Evolutionary conservation across 2,329 filamentous ascomycete genomes (phyloP), one percentile per base, ranked within the genome.

Genomic region (Neurospora crassa): DNA sequence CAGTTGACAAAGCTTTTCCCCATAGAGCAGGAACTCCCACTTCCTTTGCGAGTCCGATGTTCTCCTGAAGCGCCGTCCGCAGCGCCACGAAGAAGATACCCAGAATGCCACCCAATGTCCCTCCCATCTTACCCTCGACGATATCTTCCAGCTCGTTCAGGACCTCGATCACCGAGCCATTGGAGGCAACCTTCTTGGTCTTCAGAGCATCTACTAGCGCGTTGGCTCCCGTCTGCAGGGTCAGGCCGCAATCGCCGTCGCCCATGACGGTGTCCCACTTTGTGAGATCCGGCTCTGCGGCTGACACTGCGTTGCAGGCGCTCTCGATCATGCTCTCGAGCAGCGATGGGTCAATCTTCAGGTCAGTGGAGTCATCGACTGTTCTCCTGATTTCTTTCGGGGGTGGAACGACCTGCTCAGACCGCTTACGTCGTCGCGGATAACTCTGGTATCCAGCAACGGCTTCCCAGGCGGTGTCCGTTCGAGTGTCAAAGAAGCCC

Each of bases 201-300:
- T 85, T 78, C 5, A 87, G 76, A 0, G 83, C 84, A 0, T 87
- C 86, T 2, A 87, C 76, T 8, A 87, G 76, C 3, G 79, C 79
- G 5, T 77, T 82, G 0, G 86, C 86, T 0, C 87, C 87, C 0
- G 83, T 84, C 79, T 86, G 84, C 70, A 89, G 81, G 2, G 86
- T 88, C 76, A 91, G 87, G 45, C 89, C 89, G 76, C 89, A 91
- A 79, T 91, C 89, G 12, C 89, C 89, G 75, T 90, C 89, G 43
- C 88, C 88, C 84, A 90, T 87, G 67, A 88, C 78, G 5, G 85
- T 88, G 77, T 90, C 88, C 84, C 86, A 90, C 72, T 81, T 85
- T 0, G 89, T 91, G 63, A 91, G 80, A 71, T 90, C 86, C 0
- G 88, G 88, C 77, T 91, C 89, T 3, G 88, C 87, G 10, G 81